Evolutionary conservation across 768 basidiomycete genomes (phyloP), one percentile per base, ranked within the genome.

Genomic region (Boletus rex-veris): DNA sequence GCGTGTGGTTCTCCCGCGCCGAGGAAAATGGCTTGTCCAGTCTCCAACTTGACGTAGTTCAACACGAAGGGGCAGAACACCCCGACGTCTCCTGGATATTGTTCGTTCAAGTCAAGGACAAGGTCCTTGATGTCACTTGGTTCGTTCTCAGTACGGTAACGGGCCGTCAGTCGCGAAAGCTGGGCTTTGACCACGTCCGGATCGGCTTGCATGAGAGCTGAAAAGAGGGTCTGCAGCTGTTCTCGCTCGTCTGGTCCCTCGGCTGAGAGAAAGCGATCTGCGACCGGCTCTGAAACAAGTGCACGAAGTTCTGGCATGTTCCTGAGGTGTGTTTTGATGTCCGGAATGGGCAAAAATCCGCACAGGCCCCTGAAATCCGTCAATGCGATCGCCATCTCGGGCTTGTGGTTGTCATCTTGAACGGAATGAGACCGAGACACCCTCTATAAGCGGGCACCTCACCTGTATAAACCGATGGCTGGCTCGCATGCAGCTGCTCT

Each of bases 1-100:
- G 97, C 97, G 61, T 99, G 97, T 1, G 97, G 97, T 72, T 97
- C 94, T 45, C 95, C 91, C 4, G 97, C 97, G 18, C 92, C 89
- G 14, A 99, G 79, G 73, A 95, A 98, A 48, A 97, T 95, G 0
- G 94, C 94, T 65, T 98, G 83, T 4, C 95, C 95, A 1, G 86
- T 81, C 47, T 82, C 68, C 61, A 98, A 74, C 52, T 79, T 76
- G 38, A 98, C 81, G 53, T 92, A 82, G 73, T 98, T 99, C 50
- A 99, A 78, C 62, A 98, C 58, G 70, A 90, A 96, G 6, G 86
- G 79, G 65, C 96, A 98, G 64, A 98, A 90, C 33, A 90, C 76
- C n/a, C 97, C 97, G 12, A 98, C 83, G 63, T 99, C 97, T 30
- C 82, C 85, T 0, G 93, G 93, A 71, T 90, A 98, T 68, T 98